Conservation (phyloP, 306 rosid species). For the Phaseolus lunatus region DNA sequence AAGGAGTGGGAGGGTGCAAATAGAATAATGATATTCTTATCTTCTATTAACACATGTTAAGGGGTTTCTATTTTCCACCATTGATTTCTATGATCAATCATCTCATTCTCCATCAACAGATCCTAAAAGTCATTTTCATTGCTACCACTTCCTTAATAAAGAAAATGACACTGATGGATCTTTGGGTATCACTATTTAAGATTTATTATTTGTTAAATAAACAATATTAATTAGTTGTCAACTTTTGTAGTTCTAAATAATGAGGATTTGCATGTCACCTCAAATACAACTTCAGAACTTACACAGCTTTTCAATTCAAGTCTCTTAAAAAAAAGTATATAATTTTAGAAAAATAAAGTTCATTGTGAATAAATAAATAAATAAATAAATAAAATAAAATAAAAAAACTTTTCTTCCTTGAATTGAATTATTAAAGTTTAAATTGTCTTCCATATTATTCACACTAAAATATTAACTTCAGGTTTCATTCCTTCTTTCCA, state of each 20-base stretch:
- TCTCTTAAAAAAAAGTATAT: no score
- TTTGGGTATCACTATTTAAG: background rate
- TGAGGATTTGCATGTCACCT: no score
- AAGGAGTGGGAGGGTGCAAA: conserved; percentile 38
- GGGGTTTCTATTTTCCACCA: conserved; percentile 26
- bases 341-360: no score
- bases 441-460: background rate
- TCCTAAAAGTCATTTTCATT: conserved; percentile 6
- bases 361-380: no score
- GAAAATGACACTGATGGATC: background rate
- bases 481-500: background rate
- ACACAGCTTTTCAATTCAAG: no score
- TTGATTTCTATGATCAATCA: background rate
- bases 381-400: no score
- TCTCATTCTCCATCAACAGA: conserved; percentile 7
- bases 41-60: background rate
- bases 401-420: background rate
- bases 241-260: background rate
- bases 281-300: no score
- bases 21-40: conserved; percentile 25
- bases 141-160: conserved; percentile 6
- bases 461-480: background rate
- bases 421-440: background rate
- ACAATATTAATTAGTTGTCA: background rate
- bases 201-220: background rate